Percentiles rank a stretch among this genome's conserved stretches.
Evolutionary conservation across 345 rosid species (phyloP).

Genomic region (Angophora floribunda): DNA sequence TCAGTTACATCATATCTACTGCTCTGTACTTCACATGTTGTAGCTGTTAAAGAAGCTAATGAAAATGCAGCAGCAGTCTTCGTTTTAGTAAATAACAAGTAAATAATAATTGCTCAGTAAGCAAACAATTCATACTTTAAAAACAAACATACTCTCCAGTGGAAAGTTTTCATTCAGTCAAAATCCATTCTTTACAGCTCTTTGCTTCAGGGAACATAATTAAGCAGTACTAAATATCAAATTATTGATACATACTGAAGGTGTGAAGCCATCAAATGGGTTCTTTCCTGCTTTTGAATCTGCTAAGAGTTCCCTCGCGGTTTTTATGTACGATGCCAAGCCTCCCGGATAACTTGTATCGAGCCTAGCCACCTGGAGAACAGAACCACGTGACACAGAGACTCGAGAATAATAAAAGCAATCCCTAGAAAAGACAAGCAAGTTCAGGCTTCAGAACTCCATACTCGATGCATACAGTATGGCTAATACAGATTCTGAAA

Average conservation of each 20-base stretch:
- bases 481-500: neutral
- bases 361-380: slow-evolving; percentile 52
- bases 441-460: neutral
- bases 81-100: neutral
- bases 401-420: neutral
- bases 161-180: neutral
- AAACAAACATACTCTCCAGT: neutral
- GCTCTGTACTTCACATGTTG: neutral
- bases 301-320: slow-evolving; percentile 74
- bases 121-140: neutral
- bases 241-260: slow-evolving; percentile 47
- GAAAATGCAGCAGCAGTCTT: neutral
- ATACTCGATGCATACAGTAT: neutral
- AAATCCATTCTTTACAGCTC: neutral
- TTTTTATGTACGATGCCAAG: slow-evolving; percentile 54
- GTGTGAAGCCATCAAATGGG: slow-evolving; percentile 93
- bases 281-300: slow-evolving; percentile 87
- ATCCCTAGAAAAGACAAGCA: neutral
- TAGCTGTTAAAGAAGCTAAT: neutral
- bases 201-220: neutral
- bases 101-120: neutral
- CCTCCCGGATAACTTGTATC: slow-evolving; percentile 93
- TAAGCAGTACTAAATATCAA: neutral
- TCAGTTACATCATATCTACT: neutral
- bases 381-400: neutral